These are phyloP conservation scores for Apiospora koreana DNA, from an alignment of 2,329 filamentous ascomycete species.

Conservation along the genomic window DNA sequence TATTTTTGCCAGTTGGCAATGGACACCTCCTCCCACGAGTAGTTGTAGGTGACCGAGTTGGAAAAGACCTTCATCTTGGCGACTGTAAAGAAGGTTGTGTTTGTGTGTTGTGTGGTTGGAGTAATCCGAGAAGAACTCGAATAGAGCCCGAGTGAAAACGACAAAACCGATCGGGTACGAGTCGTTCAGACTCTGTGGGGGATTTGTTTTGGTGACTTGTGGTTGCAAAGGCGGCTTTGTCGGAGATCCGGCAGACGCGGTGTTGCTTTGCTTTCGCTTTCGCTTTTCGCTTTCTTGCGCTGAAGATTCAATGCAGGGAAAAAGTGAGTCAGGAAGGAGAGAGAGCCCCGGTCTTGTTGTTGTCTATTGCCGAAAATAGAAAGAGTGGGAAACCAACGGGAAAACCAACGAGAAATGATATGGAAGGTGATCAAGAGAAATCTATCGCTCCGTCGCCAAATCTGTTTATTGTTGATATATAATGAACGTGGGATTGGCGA, in stretches of 20 bases:
- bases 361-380: not conserved
- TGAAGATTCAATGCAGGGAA: not conserved
- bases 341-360: not conserved
- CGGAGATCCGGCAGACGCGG: not conserved
- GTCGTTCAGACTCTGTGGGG: not conserved
- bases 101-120: not conserved
- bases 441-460: not conserved
- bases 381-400: not conserved
- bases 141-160: not conserved
- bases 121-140: not conserved
- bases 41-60: constrained; percentile 86
- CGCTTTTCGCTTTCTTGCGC: not conserved
- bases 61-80: constrained; percentile 89
- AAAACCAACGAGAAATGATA: not conserved
- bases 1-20: constrained; percentile 99
- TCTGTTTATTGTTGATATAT: not conserved
- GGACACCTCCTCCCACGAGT: constrained; percentile 98
- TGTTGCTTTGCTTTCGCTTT: not conserved
- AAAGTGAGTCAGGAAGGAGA: not conserved
- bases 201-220: not conserved
- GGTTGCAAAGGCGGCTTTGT: not conserved
- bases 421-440: not conserved
- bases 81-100: not conserved
- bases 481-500: not conserved
- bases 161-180: not conserved